Evolutionary conservation across 768 basidiomycete species (phyloP), one percentile per base, ranked within the genome.

Genomic region (Tephrocybe sp.): DNA sequence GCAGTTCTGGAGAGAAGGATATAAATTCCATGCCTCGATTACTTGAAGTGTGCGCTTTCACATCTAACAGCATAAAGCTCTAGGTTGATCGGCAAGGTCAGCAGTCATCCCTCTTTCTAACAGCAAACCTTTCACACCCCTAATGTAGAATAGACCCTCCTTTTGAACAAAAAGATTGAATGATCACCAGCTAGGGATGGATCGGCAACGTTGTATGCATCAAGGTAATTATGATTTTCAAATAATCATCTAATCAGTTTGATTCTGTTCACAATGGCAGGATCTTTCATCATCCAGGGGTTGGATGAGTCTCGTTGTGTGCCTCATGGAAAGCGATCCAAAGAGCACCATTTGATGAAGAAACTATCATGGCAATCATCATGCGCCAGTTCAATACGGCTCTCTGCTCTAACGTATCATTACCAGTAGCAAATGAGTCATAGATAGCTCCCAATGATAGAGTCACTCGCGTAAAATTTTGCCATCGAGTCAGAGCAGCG

Each of bases 401-500:
- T 8, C 13, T 13, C 13, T 32, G 19, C 34, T 47, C 14, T 22
- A 0, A 14, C 7, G 12, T 32, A 32, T 17, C n/a, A 22, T 12
- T 43, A 19, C 4, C 10, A 23, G 4, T n/a, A 11, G 33, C 4
- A 41, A 8, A 43, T 43, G 20, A 44, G 30, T 30, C 31, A 38
- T 23, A 36, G 13, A 26, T 26, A 39, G 14, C 35, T 36, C 17
- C 35, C 3, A 4, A 17, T 36, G 14, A 36, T 36, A 14, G 50
- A 51, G 30, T 45, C 38, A 23, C 43, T 40, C 36, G 43, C 32
- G 19, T 39, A 48, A 49, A 53, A 41, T 43, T 43, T 43, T 35
- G 13, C 40, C 36, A 16, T 48, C 35, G 53, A 54, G 48, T 54
- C 53, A 49, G 51, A 45, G 45, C 34, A n/a, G n/a, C n/a, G n/a